Percentiles rank a stretch among this genome's conserved stretches.
These are phyloP conservation scores for Durio zibethinus DNA, from an alignment of 345 rosid species.

Conservation along the genomic window DNA sequence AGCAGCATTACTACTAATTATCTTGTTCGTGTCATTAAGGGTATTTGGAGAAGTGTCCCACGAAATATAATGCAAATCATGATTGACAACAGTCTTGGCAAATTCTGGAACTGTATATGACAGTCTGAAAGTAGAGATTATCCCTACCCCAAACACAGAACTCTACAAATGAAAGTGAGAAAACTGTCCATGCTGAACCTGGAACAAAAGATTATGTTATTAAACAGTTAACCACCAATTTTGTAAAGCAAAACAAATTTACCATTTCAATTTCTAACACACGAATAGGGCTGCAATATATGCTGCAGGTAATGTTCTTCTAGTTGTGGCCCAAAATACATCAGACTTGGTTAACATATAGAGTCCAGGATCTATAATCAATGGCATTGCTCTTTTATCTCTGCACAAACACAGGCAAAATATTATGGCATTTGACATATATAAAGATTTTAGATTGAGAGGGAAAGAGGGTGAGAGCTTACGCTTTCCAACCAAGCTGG, in stretches of 20 bases:
- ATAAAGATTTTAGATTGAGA: background rate
- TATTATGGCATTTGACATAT: background rate
- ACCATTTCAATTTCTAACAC: background rate
- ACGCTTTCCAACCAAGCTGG: constrained; percentile 94
- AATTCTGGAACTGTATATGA: constrained; percentile 87
- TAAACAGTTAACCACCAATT: background rate
- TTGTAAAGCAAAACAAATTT: background rate
- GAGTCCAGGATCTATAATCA: constrained; percentile 96
- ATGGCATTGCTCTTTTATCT: constrained; percentile 93
- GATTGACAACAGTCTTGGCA: constrained; percentile 64
- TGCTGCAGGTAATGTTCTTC: constrained; percentile 72
- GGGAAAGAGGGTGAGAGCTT: constrained; percentile 33
- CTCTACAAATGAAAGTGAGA: constrained; percentile 80
- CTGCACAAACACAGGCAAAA: constrained; percentile 39
- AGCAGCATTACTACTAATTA: constrained; percentile 78
- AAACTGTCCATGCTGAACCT: constrained; percentile 99
- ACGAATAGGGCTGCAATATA: background rate
- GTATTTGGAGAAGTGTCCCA: constrained; percentile 90
- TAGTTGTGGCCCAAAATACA: constrained; percentile 70
- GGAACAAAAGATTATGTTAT: constrained; percentile 17
- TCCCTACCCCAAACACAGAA: constrained; percentile 99
- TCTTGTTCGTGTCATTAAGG: constrained; percentile 59
- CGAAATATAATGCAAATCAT: constrained; percentile 88
- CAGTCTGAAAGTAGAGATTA: constrained; percentile 93
- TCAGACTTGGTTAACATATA: constrained; percentile 67